Evolutionary conservation across 495 filamentous ascomycete genomes (phyloP).

Genomic region (Penicillium bovifimosum): DNA sequence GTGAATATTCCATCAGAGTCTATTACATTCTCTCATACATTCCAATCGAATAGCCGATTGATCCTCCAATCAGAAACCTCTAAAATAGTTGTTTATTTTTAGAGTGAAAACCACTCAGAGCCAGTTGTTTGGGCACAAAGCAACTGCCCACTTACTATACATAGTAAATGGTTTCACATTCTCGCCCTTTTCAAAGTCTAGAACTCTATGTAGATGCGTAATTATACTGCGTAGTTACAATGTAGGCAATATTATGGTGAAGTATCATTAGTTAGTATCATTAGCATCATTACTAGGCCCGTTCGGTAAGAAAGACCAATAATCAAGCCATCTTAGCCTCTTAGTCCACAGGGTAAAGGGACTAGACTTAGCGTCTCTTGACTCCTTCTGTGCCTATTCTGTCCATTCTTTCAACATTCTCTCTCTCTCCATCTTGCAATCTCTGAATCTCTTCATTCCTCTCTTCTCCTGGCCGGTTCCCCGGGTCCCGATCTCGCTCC

Average conservation of each 20-base stretch:
- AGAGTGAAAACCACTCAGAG: background rate
- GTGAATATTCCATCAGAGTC: background rate
- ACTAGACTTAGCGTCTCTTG: constrained; percentile 3
- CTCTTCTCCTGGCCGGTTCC: background rate
- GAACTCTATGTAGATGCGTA: background rate
- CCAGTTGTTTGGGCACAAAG: background rate
- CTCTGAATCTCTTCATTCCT: background rate
- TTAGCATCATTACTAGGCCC: too few species aligned
- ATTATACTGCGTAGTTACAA: background rate
- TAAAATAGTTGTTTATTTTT: constrained; percentile 19
- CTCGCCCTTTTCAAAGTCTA: background rate
- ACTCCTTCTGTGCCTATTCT: background rate
- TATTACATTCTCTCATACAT: background rate
- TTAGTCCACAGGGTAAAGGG: too few species aligned
- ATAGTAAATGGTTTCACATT: constrained; percentile 26
- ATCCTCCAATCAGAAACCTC: background rate
- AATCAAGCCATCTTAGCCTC: background rate
- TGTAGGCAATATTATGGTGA: too few species aligned
- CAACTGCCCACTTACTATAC: constrained; percentile 10
- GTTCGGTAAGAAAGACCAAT: background rate
- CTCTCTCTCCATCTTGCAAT: background rate
- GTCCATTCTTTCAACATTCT: background rate
- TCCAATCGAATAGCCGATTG: background rate
- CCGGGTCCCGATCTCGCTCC: background rate
- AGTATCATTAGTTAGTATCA: too few species aligned